phyloP scores from a whole-genome alignment of 1,284 basidiomycete species.

The Testicularia cyperi region DNA sequence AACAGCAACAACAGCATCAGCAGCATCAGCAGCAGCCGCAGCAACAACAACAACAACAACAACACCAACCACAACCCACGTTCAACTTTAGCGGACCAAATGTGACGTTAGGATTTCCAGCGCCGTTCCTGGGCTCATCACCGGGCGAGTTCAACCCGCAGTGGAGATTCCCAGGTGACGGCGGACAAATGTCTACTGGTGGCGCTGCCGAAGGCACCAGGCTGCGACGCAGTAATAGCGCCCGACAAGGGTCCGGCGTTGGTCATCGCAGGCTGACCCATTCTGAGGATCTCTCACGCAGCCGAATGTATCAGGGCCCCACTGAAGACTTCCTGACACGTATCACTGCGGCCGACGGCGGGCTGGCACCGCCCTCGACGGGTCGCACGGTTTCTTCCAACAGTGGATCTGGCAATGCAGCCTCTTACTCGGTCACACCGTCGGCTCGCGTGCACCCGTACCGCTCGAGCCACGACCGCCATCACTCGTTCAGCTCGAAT shows the following conservation, averaged over 20 bases:
- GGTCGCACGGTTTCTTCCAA: constrained; percentile 21
- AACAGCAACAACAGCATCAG: constrained; percentile 5
- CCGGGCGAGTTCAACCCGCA: constrained; percentile 22
- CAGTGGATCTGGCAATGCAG: constrained; percentile 1
- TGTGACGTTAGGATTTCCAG: constrained; percentile 8
- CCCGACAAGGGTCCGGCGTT: constrained; percentile 10
- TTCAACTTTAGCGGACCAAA: constrained; percentile 19
- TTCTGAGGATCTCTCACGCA: constrained; percentile 45
- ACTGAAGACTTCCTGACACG: constrained; percentile 37
- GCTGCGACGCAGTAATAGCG: constrained; percentile 24
- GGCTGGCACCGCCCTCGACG: constrained; percentile 42
- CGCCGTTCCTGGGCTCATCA: constrained; percentile 7
- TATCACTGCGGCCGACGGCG: constrained; percentile 50
- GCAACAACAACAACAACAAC: constrained; percentile 5
- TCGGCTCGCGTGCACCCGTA: constrained; percentile 33
- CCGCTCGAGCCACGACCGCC: constrained; percentile 34
- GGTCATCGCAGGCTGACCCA: constrained; percentile 40
- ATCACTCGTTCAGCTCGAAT: constrained; percentile 41
- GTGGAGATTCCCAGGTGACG: constrained; percentile 28
- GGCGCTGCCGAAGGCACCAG: constrained; percentile 2
- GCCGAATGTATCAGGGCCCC: constrained; percentile 31
- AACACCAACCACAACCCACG: constrained; percentile 10
- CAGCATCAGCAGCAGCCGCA: constrained; percentile 4
- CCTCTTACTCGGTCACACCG: constrained; percentile 12
- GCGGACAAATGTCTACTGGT: neutral